Percentiles rank a stretch among this genome's conserved stretches.
Evolutionary conservation across 345 rosid species (phyloP).

Genomic region (Capsella bursapastoris): DNA sequence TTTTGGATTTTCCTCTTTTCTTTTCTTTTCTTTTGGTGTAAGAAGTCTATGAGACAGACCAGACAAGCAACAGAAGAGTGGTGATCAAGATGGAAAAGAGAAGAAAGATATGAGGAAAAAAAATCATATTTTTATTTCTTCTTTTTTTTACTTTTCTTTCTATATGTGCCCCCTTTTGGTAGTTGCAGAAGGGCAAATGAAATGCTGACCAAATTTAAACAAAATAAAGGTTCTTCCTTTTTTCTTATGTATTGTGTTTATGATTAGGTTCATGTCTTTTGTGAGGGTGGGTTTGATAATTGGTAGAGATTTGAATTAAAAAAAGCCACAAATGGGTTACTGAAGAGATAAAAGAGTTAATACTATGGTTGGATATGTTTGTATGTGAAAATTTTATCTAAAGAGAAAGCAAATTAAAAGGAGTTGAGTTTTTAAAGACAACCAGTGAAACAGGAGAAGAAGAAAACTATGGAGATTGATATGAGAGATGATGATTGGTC

Average conservation of each 20-base stretch:
- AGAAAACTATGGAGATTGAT: constrained; percentile 33
- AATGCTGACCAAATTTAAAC: constrained; percentile 42
- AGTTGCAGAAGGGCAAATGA: constrained; percentile 77
- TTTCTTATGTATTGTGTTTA: constrained; percentile 11
- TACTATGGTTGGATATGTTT: constrained; percentile 8
- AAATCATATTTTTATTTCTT: background rate
- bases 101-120: background rate
- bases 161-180: constrained; percentile 51
- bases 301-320: constrained; percentile 29
- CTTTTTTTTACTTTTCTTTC: background rate
- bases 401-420: background rate
- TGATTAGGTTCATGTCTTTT: constrained; percentile 39
- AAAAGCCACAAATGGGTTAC: constrained; percentile 24
- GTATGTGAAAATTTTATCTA: background rate
- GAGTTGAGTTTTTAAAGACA: constrained; percentile 6
- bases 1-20: constrained; percentile 27
- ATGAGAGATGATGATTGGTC: constrained; percentile 4
- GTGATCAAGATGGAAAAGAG: constrained; percentile 37
- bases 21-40: background rate
- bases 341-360: background rate
- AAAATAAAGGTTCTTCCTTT: constrained; percentile 28
- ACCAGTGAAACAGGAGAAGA: constrained; percentile 25
- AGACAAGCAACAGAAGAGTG: constrained; percentile 42
- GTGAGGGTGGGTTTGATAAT: constrained; percentile 65
- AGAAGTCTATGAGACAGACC: constrained; percentile 36